Conservation (phyloP, 2,329 filamentous ascomycete species). For the Aspergillus terreus region DNA sequence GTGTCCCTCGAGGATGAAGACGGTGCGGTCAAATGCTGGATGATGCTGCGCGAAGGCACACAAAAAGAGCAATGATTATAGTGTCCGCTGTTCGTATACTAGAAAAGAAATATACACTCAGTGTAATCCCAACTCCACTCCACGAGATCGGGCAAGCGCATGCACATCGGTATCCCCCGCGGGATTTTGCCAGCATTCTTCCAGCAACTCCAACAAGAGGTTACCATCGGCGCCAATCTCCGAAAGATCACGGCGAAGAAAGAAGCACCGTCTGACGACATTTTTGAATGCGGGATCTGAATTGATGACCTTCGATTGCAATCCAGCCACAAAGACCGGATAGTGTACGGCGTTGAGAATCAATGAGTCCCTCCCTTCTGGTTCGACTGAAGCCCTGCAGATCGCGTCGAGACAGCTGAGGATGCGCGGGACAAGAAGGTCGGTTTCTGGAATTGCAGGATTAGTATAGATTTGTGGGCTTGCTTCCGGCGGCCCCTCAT, state of each 20-base stretch:
- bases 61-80: background rate
- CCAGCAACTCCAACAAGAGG: slow-evolving; percentile 13
- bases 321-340: slow-evolving; percentile 21
- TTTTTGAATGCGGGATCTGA: slow-evolving; percentile 16
- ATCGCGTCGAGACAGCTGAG: slow-evolving; percentile 25
- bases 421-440: slow-evolving; percentile 18
- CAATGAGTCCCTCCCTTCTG: slow-evolving; percentile 11
- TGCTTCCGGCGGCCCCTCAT: background rate
- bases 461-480: background rate
- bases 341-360: slow-evolving; percentile 25
- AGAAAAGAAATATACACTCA: background rate
- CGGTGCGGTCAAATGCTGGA: slow-evolving; percentile 17
- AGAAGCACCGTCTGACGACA: slow-evolving; percentile 10
- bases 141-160: slow-evolving; percentile 16
- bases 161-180: slow-evolving; percentile 16
- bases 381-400: slow-evolving; percentile 15
- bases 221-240: background rate
- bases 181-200: slow-evolving; percentile 21
- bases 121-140: slow-evolving; percentile 23
- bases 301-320: slow-evolving; percentile 11
- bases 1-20: slow-evolving; percentile 15
- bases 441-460: slow-evolving; percentile 10
- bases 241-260: background rate
- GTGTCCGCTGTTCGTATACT: background rate
- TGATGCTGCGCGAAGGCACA: slow-evolving; percentile 15